phyloP scores from a whole-genome alignment of 164 flowering plant genomes.

The Vitis cinerea region DNA sequence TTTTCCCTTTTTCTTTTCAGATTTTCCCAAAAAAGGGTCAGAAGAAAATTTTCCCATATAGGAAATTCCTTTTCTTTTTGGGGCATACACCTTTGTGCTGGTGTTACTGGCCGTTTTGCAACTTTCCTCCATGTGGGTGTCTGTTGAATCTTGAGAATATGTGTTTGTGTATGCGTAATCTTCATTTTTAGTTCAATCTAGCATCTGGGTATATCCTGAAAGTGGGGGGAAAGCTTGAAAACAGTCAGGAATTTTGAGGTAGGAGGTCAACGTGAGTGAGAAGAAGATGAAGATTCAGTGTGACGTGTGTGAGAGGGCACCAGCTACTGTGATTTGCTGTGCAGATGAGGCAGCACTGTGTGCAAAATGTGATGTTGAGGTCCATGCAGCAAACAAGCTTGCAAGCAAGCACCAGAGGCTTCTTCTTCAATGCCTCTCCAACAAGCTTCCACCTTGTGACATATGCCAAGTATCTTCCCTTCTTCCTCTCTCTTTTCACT shows the following conservation, averaged over 20 bases:
- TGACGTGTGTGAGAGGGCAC: constrained; percentile 94
- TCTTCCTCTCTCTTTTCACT: neutral
- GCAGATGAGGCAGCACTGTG: constrained; percentile 98
- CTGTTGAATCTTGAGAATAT: neutral
- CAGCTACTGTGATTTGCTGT: constrained; percentile 91
- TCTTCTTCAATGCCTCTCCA: constrained; percentile 67
- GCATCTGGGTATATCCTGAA: neutral
- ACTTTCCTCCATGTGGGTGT: neutral
- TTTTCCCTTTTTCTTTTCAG: neutral
- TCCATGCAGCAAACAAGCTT: constrained; percentile 94
- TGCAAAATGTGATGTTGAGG: constrained; percentile 78
- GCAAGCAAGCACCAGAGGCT: constrained; percentile 99
- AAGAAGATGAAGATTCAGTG: constrained; percentile 89
- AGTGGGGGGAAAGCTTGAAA: neutral
- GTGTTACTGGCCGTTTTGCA: neutral
- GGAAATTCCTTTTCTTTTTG: neutral
- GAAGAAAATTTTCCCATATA: neutral
- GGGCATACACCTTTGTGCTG: too few relatives aligned
- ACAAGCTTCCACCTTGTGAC: constrained; percentile 86
- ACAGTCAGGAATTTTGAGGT: neutral
- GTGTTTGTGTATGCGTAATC: neutral
- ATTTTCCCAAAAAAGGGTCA: neutral
- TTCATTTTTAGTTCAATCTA: neutral
- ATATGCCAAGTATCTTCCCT: constrained; percentile 68
- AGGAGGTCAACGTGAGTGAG: too few relatives aligned